Evolutionary conservation across 768 basidiomycete genomes (phyloP), one percentile per base, ranked within the genome.

Genomic region (Lenzites betulinus): DNA sequence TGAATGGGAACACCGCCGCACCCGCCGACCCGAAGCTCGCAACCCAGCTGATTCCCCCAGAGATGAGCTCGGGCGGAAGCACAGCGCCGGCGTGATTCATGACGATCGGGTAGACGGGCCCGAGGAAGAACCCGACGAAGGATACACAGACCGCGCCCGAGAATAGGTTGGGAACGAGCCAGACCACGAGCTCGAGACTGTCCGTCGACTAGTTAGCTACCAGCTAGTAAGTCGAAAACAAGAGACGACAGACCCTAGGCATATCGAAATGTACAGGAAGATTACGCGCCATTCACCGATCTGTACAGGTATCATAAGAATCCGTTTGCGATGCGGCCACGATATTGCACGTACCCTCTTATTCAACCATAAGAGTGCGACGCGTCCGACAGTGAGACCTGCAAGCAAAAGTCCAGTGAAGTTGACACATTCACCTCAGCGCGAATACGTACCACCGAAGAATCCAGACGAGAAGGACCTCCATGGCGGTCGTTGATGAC

Each of bases 141-240:
- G 83, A 75, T 47, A 83, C 79, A 13, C 80, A 77, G 8, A 88
- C 73, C 0, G 83, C 86, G 42, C 78, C 78, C n/a, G 78, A 81
- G 25, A 85, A 69, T 36, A 89, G 70, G 5, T 76, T 77, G 0
- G 82, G 81, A 0, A 82, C 81, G 3, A 82, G 72, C 87, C 88
- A 89, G 7, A 88, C 73, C 30, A 82, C 70, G 36, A 88, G 66
- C 64, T 87, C 81, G 23, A 88, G 73, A 15, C 79, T 83, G 38
- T 16, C n/a, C 2, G 26, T 20, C n/a, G 20, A 73, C 74, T 9
- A 71, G 72, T 15, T 65, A 63, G 8, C 2, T 12, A 41, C 23
- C 11, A 58, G 20, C 16, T 22, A 30, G 23, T 33, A 30, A 1
- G 1, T 28, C 5, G 44, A 25, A 6, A 18, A 11, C 15, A 50